Evolutionary conservation across 2,329 filamentous ascomycete genomes (phyloP), one percentile per base, ranked within the genome.

Genomic region (Thielaviopsis punctulata): DNA sequence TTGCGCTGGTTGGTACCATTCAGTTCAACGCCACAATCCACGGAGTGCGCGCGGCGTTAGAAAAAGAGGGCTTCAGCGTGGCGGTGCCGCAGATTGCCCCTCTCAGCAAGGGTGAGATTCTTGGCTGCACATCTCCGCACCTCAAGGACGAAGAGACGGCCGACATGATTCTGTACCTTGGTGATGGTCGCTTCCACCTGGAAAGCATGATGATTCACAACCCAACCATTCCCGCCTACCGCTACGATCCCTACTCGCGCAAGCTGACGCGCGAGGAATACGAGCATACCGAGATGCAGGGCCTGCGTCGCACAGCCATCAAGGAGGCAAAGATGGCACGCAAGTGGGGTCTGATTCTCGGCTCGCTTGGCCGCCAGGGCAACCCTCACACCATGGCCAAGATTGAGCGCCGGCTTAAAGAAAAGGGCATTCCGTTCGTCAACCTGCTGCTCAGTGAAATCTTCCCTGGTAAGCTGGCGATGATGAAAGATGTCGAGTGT

Each of bases 191-290:
- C 55, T 95, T 95, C 70, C 92, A 98, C 64, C 82, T 98, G 44
- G 92, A 98, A 67, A 93, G 86, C 61, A 90, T 93, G 62, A 98
- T 98, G 90, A 98, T 98, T 58, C 92, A 96, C 63, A 98, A 98
- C 67, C 92, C 93, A 0, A 68, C 72, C 4, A 78, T 95, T 33
- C 86, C 90, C 0, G 90, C 93, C 1, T 98, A 95, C 68, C 79
- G 92, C 57, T 98, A 98, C 66, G 92, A 98, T 63, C 92, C 93
- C 0, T 98, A 98, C 68, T 92, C 88, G 10, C 79, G 90, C 48
- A 87, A 86, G 54, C 76, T 98, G 24, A 95, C 90, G 1, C 82
- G 86, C 58, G 93, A 98, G 68, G 83, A 77, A 22, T 98, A 98
- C 66, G 85, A 85, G 43, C 92, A 98, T 65, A 78, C 84, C 22